phyloP scores from a whole-genome alignment of 306 rosid species.

The Benincasa hispida region DNA sequence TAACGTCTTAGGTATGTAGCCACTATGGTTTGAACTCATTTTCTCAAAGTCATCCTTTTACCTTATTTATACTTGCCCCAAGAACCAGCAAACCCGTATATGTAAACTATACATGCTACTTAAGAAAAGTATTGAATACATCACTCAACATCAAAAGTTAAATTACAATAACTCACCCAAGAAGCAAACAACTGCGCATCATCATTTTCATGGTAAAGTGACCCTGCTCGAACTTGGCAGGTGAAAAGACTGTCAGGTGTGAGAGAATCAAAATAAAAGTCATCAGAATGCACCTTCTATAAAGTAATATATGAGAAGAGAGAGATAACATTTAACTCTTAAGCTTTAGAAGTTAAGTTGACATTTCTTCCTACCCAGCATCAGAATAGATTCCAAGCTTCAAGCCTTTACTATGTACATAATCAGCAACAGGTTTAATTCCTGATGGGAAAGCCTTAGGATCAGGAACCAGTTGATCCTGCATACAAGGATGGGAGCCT shows the following conservation, averaged over 20 bases:
- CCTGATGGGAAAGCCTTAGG: slow-evolving; percentile 70
- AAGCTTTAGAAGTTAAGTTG: slow-evolving; percentile 14
- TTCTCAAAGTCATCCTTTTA: background rate
- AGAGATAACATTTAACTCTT: background rate
- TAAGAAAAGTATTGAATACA: background rate
- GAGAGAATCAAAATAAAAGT: slow-evolving; percentile 12
- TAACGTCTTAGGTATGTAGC: background rate
- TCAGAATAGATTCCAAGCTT: slow-evolving; percentile 92
- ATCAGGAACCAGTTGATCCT: slow-evolving; percentile 71
- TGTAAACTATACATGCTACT: background rate
- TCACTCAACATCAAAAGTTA: background rate
- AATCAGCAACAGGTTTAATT: slow-evolving; percentile 84
- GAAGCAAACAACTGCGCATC: slow-evolving; percentile 82
- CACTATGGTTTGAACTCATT: background rate
- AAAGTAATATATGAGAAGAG: background rate
- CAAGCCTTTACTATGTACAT: slow-evolving; percentile 72
- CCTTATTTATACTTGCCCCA: background rate
- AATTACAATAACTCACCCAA: slow-evolving; percentile 57
- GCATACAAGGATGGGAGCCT: slow-evolving; percentile 24
- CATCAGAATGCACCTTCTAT: background rate
- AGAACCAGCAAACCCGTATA: background rate
- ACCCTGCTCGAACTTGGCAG: slow-evolving; percentile 96
- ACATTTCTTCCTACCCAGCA: slow-evolving; percentile 70
- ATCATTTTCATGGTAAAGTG: slow-evolving; percentile 60
- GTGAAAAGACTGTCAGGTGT: slow-evolving; percentile 48